Percentiles rank a stretch among this genome's conserved stretches.
These are phyloP conservation scores for Thuja plicata DNA, from an alignment of 83 land plant species.

Conservation along the genomic window DNA sequence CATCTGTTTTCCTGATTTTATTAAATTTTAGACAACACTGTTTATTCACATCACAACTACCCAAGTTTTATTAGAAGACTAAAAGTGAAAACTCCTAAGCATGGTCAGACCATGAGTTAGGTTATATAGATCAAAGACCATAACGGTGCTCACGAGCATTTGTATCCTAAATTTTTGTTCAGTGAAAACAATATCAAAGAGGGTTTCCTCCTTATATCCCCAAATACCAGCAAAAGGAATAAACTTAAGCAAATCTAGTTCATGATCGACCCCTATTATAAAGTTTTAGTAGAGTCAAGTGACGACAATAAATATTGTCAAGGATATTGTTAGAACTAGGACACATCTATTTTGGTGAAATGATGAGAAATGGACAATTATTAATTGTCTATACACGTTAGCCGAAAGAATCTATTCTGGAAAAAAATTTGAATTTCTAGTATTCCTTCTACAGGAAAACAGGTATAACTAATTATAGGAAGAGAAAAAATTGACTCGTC, in stretches of 20 bases:
- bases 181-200: not conserved
- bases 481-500: not conserved
- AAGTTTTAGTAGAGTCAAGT: not conserved
- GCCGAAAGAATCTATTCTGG: not conserved
- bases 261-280: not conserved
- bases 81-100: not conserved
- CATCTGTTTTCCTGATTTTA: not conserved
- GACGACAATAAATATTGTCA: not conserved
- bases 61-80: not conserved
- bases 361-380: slow-evolving; percentile 1
- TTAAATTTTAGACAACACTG: not conserved
- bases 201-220: not conserved
- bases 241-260: not conserved
- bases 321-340: not conserved
- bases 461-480: not conserved
- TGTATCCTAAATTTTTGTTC: not conserved
- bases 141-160: not conserved
- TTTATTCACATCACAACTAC: not conserved
- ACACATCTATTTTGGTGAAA: not conserved
- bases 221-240: not conserved
- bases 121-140: not conserved
- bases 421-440: not conserved
- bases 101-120: not conserved
- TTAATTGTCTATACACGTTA: not conserved
- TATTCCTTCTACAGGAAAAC: not conserved